These are phyloP conservation scores for Suhomyces sp. DNA, from an alignment of 805 yeast genomes.

Conservation along the genomic window DNA sequence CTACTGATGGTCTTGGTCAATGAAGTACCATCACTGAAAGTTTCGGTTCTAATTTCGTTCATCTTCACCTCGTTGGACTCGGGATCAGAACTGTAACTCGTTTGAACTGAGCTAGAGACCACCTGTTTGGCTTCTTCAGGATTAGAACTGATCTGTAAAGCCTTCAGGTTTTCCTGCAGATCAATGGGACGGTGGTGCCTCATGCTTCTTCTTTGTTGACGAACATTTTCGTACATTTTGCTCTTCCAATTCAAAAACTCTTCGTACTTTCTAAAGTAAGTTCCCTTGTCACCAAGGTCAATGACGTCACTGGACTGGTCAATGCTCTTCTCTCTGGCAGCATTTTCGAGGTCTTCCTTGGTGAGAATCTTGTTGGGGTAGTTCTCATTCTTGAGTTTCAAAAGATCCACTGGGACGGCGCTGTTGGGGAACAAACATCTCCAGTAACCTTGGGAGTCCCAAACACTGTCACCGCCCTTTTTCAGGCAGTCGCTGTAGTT, in stretches of 20 bases:
- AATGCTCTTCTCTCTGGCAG: conserved; percentile 10
- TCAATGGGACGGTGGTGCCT: not conserved
- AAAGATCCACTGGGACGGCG: conserved; percentile 30
- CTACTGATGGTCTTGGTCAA: conserved; percentile 27
- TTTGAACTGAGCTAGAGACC: conserved; percentile 27
- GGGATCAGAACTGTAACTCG: conserved; percentile 22
- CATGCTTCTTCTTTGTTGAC: conserved; percentile 28
- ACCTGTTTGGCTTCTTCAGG: conserved; percentile 9
- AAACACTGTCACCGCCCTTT: conserved; percentile 65
- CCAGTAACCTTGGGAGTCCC: conserved; percentile 90
- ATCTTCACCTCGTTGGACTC: conserved; percentile 27
- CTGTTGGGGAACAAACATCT: conserved; percentile 77
- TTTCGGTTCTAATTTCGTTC: conserved; percentile 32
- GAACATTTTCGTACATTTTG: conserved; percentile 48
- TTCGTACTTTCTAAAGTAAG: conserved; percentile 62
- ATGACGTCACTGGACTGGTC: conserved; percentile 14
- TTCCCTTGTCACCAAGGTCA: conserved; percentile 49
- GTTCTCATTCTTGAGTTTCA: conserved; percentile 24
- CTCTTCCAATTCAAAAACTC: conserved; percentile 66
- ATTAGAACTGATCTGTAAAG: not conserved
- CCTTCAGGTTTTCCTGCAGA: not conserved
- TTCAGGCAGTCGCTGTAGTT: conserved; percentile 63
- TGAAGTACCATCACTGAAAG: conserved; percentile 37
- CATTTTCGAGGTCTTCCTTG: conserved; percentile 56
- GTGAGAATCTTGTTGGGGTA: conserved; percentile 38